A percentile compares a stretch with the other conserved stretches of the same genome.
Evolutionary conservation across 2,329 filamentous ascomycete genomes (phyloP).

Genomic region (Arthroderma sp.): DNA sequence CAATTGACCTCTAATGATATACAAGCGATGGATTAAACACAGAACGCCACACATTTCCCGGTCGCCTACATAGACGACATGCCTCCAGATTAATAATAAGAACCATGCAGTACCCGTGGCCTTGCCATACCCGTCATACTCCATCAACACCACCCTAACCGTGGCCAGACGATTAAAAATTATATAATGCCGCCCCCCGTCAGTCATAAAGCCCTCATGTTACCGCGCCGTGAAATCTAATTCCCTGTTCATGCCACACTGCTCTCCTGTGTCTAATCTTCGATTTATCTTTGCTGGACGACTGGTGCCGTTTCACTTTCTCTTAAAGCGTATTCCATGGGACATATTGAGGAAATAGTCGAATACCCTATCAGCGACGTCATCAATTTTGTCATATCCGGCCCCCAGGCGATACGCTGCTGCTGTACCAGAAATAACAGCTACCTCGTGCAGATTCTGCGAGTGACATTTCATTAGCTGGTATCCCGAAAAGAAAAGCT

Average conservation of each 20-base stretch:
- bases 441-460: conserved; percentile 51
- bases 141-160: not conserved
- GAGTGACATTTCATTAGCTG: not conserved
- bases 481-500: not conserved
- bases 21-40: not conserved
- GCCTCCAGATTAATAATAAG: not conserved
- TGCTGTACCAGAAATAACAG: conserved; percentile 58
- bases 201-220: not conserved
- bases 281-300: not conserved
- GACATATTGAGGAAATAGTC: conserved; percentile 21
- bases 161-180: not conserved
- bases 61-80: not conserved
- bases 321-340: conserved; percentile 11
- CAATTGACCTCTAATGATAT: not conserved
- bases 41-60: not conserved
- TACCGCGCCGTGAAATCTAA: not conserved
- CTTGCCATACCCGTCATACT: not conserved
- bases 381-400: conserved; percentile 38
- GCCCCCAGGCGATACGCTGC: conserved; percentile 59
- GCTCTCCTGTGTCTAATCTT: not conserved
- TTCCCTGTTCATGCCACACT: not conserved
- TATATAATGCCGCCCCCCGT: not conserved
- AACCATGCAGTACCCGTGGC: not conserved
- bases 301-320: not conserved
- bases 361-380: conserved; percentile 24